phyloP scores from a whole-genome alignment of 192 early-diverging fungal genomes.

The Diversispora epigaea region DNA sequence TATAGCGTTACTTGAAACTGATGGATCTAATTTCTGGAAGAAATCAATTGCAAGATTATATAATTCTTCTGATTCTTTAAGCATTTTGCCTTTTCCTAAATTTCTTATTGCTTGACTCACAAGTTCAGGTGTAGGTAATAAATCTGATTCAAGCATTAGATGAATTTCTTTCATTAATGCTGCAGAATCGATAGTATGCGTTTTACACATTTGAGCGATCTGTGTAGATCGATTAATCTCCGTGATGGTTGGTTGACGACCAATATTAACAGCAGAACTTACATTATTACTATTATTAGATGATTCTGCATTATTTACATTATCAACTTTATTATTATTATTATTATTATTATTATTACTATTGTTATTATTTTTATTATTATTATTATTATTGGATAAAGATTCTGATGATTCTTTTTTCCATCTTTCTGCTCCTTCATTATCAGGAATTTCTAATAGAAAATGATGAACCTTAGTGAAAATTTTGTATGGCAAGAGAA shows the following conservation, averaged over 20 bases:
- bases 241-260: constrained; percentile 6
- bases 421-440: background rate
- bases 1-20: background rate
- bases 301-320: too few relatives aligned
- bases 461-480: background rate
- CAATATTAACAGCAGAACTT: background rate
- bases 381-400: background rate
- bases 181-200: background rate
- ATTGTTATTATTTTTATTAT: background rate
- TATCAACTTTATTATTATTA: too few relatives aligned
- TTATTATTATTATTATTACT: too few relatives aligned
- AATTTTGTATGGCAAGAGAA: background rate
- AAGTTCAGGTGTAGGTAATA: constrained; percentile 23
- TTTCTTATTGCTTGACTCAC: constrained; percentile 19
- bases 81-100: constrained; percentile 19
- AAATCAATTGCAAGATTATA: constrained; percentile 10
- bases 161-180: background rate
- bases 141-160: constrained; percentile 1
- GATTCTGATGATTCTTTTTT: background rate
- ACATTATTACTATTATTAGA: background rate
- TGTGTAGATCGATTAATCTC: constrained; percentile 17
- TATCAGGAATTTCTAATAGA: background rate
- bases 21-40: background rate
- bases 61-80: constrained; percentile 15
- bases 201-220: background rate